Evolutionary conservation across 129 eudicot genomes (phyloP).

Genomic region (Flaveria linearis): DNA sequence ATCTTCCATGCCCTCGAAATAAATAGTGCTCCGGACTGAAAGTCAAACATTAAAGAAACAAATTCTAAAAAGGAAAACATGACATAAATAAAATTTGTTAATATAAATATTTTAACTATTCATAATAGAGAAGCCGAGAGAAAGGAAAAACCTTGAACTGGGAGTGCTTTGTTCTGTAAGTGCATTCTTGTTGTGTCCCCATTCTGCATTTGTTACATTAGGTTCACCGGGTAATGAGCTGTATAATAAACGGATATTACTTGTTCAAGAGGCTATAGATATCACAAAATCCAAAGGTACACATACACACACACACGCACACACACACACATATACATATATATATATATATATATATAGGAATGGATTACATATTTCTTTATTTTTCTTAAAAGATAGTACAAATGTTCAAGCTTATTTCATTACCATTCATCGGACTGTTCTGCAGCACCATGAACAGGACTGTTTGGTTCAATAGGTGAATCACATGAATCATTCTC

Average conservation of each 20-base stretch:
- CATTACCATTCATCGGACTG: constrained; percentile 71
- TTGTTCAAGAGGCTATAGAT: not conserved
- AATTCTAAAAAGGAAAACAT: not conserved
- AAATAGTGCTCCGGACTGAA: constrained; percentile 78
- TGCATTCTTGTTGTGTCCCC: constrained; percentile 48
- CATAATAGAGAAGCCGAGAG: not conserved
- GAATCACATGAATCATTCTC: constrained; percentile 99
- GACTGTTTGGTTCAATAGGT: constrained; percentile 94
- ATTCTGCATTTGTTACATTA: no score
- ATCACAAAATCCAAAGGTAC: not conserved
- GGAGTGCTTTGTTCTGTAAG: constrained; percentile 80
- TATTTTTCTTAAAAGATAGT: not conserved
- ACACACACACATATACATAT: no score
- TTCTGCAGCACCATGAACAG: constrained; percentile 80
- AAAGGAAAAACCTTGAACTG: constrained; percentile 66
- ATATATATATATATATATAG: not conserved
- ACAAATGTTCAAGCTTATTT: not conserved
- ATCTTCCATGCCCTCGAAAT: constrained; percentile 70
- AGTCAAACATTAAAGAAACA: constrained; percentile 11
- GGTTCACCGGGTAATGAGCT: constrained; percentile 85
- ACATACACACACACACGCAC: no score
- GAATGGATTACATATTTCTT: not conserved
- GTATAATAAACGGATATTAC: constrained; percentile 14
- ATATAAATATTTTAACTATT: not conserved
- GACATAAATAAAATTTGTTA: constrained; percentile 13